Percentiles rank a stretch among this genome's conserved stretches.
These are phyloP conservation scores for Alternaria ventricosa DNA, from an alignment of 2,329 filamentous ascomycete genomes.

Conservation along the genomic window DNA sequence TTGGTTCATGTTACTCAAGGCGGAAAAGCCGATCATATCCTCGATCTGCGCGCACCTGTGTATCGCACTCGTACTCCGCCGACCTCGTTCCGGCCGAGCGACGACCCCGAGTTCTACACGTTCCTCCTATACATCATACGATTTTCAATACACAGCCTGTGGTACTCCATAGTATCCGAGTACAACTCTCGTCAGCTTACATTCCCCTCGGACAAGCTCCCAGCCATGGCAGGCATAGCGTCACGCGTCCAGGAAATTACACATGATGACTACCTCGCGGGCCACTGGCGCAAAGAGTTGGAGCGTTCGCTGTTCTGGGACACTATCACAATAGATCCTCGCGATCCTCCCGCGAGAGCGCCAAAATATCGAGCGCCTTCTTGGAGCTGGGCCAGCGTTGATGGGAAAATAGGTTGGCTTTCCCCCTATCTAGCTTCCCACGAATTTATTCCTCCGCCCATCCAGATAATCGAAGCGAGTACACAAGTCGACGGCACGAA, in stretches of 20 bases:
- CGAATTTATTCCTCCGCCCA: no score
- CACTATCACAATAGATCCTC: accelerated
- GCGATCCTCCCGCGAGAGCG: background rate
- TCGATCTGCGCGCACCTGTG: background rate
- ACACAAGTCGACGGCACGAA: background rate
- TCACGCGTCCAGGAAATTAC: background rate
- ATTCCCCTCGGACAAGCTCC: background rate
- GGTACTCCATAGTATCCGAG: background rate
- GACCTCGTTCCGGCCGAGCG: background rate
- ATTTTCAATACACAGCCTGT: accelerated
- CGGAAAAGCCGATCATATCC: background rate
- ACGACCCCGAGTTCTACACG: background rate
- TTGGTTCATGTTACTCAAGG: accelerated
- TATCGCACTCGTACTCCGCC: background rate
- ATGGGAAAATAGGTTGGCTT: no score
- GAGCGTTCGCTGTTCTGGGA: background rate
- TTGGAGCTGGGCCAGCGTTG: background rate
- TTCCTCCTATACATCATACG: background rate
- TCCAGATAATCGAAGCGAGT: background rate
- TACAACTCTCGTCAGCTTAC: background rate
- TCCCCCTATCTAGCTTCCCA: no score
- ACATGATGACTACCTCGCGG: background rate
- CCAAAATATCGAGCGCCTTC: background rate
- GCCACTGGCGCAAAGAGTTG: background rate
- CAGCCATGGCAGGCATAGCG: background rate